A percentile compares a stretch with the other conserved stretches of the same genome.
Evolutionary conservation across 2,329 filamentous ascomycete genomes (phyloP).

Genomic region (Magnaporthiopsis incrustans): DNA sequence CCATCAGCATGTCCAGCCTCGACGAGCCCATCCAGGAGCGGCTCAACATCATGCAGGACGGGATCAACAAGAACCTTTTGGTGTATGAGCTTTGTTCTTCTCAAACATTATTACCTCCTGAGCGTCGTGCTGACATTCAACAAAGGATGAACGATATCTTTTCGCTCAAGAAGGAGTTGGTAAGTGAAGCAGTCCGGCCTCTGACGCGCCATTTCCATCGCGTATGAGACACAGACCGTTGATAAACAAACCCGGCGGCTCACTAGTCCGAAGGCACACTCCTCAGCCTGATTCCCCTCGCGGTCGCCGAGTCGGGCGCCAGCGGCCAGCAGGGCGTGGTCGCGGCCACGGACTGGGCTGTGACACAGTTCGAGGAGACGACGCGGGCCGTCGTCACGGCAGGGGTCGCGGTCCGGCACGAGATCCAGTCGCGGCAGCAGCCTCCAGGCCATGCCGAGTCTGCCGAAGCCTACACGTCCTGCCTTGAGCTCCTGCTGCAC

Average conservation of each 20-base stretch:
- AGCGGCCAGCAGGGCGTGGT: neutral
- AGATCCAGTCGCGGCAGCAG: neutral
- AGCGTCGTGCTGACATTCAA: neutral
- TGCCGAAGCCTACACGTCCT: neutral
- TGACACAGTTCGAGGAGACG: neutral
- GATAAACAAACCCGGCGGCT: neutral
- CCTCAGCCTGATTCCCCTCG: neutral
- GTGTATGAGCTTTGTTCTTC: constrained; percentile 8
- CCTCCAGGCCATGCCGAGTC: neutral
- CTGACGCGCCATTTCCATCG: neutral
- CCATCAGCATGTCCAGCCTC: constrained; percentile 3
- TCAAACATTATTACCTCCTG: neutral
- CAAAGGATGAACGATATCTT: constrained; percentile 15
- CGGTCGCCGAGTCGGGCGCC: neutral
- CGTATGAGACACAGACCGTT: neutral
- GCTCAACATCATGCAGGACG: constrained; percentile 10
- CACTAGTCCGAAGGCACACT: neutral
- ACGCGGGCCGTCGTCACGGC: neutral
- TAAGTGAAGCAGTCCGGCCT: constrained; percentile 6
- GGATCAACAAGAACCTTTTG: constrained; percentile 9
- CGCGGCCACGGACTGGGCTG: neutral
- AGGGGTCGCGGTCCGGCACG: neutral
- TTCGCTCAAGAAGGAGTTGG: constrained; percentile 16
- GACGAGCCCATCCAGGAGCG: neutral
- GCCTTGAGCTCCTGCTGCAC: neutral